Conservation (phyloP, 768 basidiomycete species). For the Boletus sp. region DNA sequence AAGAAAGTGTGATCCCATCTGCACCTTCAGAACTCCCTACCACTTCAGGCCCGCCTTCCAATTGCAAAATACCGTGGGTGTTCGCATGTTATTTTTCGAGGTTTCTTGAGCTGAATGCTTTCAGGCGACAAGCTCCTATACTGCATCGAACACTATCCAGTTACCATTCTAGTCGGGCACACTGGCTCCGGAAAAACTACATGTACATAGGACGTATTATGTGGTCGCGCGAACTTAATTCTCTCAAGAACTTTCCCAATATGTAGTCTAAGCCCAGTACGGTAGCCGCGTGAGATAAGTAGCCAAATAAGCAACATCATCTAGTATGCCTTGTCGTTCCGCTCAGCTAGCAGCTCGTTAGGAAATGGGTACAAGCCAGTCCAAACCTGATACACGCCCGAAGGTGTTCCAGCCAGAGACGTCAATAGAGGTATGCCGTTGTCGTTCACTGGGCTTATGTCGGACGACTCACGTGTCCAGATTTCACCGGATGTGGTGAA, state of each 20-base stretch:
- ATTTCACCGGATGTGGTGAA: slow-evolving; percentile 84
- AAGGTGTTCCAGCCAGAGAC: slow-evolving; percentile 57
- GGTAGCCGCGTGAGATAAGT: neutral
- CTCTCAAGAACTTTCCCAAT: slow-evolving; percentile 86
- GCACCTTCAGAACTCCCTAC: slow-evolving; percentile 54
- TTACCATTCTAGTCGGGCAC: slow-evolving; percentile 88
- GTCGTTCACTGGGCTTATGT: neutral
- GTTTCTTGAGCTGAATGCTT: neutral
- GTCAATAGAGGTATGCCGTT: slow-evolving; percentile 47
- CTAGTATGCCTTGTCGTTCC: neutral
- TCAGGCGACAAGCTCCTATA: slow-evolving; percentile 79
- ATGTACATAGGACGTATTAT: slow-evolving; percentile 51
- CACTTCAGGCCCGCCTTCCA: slow-evolving; percentile 75
- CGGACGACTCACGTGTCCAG: slow-evolving; percentile 37
- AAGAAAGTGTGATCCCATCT: slow-evolving; percentile 69
- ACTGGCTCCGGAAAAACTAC: slow-evolving; percentile 99
- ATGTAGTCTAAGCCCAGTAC: slow-evolving; percentile 31
- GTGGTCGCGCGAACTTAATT: slow-evolving; percentile 1
- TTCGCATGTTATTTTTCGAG: slow-evolving; percentile 20
- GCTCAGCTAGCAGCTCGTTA: neutral
- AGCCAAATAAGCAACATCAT: slow-evolving; percentile 13
- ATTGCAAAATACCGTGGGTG: slow-evolving; percentile 82
- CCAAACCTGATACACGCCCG: slow-evolving; percentile 53
- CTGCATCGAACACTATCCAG: slow-evolving; percentile 78
- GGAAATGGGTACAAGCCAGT: slow-evolving; percentile 68